Evolutionary conservation across 2,329 filamentous ascomycete species (phyloP).

Genomic region (Hypoxylon sp.): DNA sequence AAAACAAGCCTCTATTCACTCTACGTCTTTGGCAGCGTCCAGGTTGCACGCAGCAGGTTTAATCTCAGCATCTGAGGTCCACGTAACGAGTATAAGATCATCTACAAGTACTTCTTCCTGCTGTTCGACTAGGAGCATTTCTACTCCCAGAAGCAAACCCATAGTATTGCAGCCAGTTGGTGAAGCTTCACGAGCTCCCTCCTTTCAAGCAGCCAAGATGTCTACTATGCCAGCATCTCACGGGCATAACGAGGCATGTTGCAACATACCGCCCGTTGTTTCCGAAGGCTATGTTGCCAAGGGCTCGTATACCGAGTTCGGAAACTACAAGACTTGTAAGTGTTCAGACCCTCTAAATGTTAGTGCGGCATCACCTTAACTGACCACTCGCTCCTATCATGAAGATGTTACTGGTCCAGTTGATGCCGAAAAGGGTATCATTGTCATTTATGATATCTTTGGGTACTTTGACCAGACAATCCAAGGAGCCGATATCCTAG

Average conservation of each 20-base stretch:
- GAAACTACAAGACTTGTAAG: slow-evolving; percentile 68
- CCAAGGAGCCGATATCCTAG: slow-evolving; percentile 79
- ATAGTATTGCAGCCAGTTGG: background rate
- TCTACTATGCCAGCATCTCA: slow-evolving; percentile 66
- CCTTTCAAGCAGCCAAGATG: slow-evolving; percentile 54
- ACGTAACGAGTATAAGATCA: slow-evolving; percentile 1
- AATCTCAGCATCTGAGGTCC: background rate
- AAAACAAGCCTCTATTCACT: slow-evolving; percentile 6
- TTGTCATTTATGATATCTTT: slow-evolving; percentile 78
- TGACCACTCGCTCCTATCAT: slow-evolving; percentile 6
- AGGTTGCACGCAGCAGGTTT: slow-evolving; percentile 4
- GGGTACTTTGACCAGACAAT: slow-evolving; percentile 79
- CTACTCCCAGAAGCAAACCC: background rate
- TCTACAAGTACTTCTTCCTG: background rate
- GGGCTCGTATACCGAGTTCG: slow-evolving; percentile 70
- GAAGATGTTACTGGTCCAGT: slow-evolving; percentile 66
- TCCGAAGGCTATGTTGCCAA: slow-evolving; percentile 68
- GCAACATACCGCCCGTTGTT: slow-evolving; percentile 71
- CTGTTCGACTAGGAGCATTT: background rate
- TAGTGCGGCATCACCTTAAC: background rate
- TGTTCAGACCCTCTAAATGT: background rate
- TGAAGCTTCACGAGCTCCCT: background rate
- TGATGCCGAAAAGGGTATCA: slow-evolving; percentile 69
- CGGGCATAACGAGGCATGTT: slow-evolving; percentile 70
- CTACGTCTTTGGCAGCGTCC: background rate